Conservation (phyloP, 192 early-diverging fungal species). For the Entrophospora sp. region DNA sequence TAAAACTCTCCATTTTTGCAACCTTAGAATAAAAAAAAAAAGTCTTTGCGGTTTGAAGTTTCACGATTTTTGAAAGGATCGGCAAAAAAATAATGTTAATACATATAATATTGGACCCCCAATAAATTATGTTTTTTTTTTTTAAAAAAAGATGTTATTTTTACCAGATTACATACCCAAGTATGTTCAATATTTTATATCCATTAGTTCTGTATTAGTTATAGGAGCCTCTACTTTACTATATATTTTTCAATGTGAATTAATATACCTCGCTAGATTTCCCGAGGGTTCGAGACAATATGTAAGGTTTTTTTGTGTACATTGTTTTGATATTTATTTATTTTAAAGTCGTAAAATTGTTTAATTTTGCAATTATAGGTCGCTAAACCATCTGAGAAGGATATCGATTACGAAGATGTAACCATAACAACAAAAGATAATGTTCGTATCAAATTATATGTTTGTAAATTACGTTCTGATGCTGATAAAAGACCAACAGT, state of each 20-base stretch:
- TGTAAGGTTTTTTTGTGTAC: slow-evolving; percentile 23
- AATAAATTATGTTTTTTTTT: no score
- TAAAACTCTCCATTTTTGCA: no score
- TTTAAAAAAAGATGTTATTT: slow-evolving; percentile 13
- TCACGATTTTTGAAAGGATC: no score
- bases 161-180: slow-evolving; percentile 1
- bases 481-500: slow-evolving; percentile 63
- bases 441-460: slow-evolving; percentile 69
- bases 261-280: slow-evolving; percentile 67
- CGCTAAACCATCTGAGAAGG: slow-evolving; percentile 59
- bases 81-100: no score
- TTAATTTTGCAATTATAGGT: slow-evolving; percentile 34
- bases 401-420: slow-evolving; percentile 49
- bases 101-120: no score
- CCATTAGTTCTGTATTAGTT: background rate
- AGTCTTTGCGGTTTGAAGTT: no score
- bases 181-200: slow-evolving; percentile 4
- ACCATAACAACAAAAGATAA: slow-evolving; percentile 71
- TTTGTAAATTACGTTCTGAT: slow-evolving; percentile 55
- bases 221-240: slow-evolving; percentile 41
- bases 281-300: slow-evolving; percentile 44
- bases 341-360: background rate
- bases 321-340: background rate
- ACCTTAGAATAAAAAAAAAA: no score
- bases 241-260: slow-evolving; percentile 65